Percentiles rank a stretch among this genome's conserved stretches.
Evolutionary conservation across 2,329 filamentous ascomycete species (phyloP).

Genomic region (Fusarium pininemorale): DNA sequence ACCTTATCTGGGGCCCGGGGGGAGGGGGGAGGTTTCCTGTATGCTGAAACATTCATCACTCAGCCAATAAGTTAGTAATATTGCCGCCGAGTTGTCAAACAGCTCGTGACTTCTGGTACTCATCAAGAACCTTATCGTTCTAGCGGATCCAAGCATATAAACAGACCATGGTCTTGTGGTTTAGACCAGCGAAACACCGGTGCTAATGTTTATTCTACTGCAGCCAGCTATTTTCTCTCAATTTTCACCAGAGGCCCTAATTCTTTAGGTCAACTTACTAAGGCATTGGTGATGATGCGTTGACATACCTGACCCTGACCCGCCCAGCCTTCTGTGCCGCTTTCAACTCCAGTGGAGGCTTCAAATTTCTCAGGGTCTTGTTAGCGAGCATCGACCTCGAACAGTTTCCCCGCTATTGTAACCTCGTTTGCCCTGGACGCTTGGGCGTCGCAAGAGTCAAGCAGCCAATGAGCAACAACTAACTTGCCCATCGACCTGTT

Average conservation of each 20-base stretch:
- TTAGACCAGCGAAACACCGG: not conserved
- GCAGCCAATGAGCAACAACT: slow-evolving; percentile 17
- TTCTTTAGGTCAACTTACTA: slow-evolving; percentile 9
- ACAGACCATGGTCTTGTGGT: not conserved
- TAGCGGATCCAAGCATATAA: not conserved
- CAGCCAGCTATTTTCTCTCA: not conserved
- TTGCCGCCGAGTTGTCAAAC: not conserved
- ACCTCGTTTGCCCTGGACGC: slow-evolving; percentile 13
- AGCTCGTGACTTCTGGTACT: slow-evolving; percentile 1
- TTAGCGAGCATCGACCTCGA: slow-evolving; percentile 11
- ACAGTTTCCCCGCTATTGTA: slow-evolving; percentile 20
- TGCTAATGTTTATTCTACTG: not conserved
- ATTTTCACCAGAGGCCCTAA: not conserved
- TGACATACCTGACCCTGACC: slow-evolving; percentile 6
- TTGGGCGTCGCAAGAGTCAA: not conserved
- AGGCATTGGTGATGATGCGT: slow-evolving; percentile 18
- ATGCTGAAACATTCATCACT: slow-evolving; percentile 18
- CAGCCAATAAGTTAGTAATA: not conserved
- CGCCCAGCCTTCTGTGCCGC: not conserved
- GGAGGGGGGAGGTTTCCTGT: not conserved
- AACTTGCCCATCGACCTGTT: slow-evolving; percentile 13
- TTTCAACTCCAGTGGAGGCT: slow-evolving; percentile 11
- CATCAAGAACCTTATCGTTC: slow-evolving; percentile 1
- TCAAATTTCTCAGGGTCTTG: slow-evolving; percentile 14
- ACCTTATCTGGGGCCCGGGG: not conserved